phyloP scores from a whole-genome alignment of 1,284 basidiomycete species.

The Porodaedalea pini region DNA sequence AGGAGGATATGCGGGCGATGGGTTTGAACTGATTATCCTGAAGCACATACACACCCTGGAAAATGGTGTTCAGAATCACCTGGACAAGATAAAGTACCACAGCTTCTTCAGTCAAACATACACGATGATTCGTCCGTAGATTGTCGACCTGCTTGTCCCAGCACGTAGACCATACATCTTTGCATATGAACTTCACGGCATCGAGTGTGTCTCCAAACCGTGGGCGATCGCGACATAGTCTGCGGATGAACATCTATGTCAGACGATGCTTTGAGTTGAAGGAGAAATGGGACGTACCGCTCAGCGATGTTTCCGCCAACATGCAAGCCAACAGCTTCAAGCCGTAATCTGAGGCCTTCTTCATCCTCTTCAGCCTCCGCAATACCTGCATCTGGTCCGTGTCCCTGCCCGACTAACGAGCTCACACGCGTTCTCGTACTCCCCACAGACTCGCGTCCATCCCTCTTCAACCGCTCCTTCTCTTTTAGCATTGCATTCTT shows the following conservation, averaged over 20 bases:
- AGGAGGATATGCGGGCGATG: slow-evolving; percentile 73
- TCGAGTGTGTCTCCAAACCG: slow-evolving; percentile 84
- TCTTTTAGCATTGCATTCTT: slow-evolving; percentile 40
- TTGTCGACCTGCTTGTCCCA: slow-evolving; percentile 97
- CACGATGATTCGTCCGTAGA: slow-evolving; percentile 89
- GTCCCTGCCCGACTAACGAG: slow-evolving; percentile 21
- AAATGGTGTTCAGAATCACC: slow-evolving; percentile 1
- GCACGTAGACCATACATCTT: slow-evolving; percentile 85
- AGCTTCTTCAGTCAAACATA: too few species aligned
- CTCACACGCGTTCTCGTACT: slow-evolving; percentile 40
- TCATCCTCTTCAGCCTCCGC: slow-evolving; percentile 63
- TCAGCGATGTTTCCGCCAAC: slow-evolving; percentile 86
- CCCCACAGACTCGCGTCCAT: slow-evolving; percentile 50
- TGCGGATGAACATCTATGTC: slow-evolving; percentile 30
- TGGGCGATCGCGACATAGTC: slow-evolving; percentile 70
- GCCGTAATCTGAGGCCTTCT: slow-evolving; percentile 60
- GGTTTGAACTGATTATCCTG: slow-evolving; percentile 91
- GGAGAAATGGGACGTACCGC: slow-evolving; percentile 47
- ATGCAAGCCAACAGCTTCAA: slow-evolving; percentile 83
- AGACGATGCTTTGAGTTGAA: neutral
- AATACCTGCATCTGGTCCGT: slow-evolving; percentile 2
- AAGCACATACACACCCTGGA: slow-evolving; percentile 87
- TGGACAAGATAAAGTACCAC: neutral
- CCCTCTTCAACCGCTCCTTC: slow-evolving; percentile 41
- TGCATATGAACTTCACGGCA: slow-evolving; percentile 93